Evolutionary conservation across 371 early-diverging fungal genomes (phyloP).

Genomic region (Syncephalastrum sp.): DNA sequence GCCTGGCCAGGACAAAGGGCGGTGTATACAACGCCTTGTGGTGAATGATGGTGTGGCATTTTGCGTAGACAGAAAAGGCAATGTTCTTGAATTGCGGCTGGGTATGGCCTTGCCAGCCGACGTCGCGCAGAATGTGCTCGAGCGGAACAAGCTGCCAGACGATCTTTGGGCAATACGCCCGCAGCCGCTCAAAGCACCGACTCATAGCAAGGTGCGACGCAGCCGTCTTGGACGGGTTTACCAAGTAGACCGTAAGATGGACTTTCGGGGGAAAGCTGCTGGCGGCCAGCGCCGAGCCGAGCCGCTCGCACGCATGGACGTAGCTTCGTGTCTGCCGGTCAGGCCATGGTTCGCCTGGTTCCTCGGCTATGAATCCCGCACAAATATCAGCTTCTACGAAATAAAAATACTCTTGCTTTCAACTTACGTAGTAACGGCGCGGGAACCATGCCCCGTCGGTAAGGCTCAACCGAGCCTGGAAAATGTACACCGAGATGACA

Average conservation of each 20-base stretch:
- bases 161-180: no score
- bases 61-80: constrained; percentile 62
- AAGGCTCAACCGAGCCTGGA: constrained; percentile 42
- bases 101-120: constrained; percentile 52
- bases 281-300: constrained; percentile 45
- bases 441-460: constrained; percentile 52
- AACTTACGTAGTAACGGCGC: constrained; percentile 48
- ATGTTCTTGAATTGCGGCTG: constrained; percentile 60
- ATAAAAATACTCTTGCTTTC: neutral
- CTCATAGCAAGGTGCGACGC: constrained; percentile 55
- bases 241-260: constrained; percentile 57
- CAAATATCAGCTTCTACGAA: neutral
- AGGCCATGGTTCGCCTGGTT: constrained; percentile 20
- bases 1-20: constrained; percentile 51
- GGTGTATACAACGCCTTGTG: constrained; percentile 49
- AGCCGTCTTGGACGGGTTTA: constrained; percentile 52
- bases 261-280: constrained; percentile 23
- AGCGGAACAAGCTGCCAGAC: constrained; percentile 60
- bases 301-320: constrained; percentile 46
- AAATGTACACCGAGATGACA: constrained; percentile 55
- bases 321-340: constrained; percentile 51
- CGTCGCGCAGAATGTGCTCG: constrained; percentile 55
- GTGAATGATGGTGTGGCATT: constrained; percentile 29
- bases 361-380: constrained; percentile 9
- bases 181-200: constrained; percentile 51